Evolutionary conservation across 768 basidiomycete species (phyloP).

Genomic region (Leccinum sublutescens): DNA sequence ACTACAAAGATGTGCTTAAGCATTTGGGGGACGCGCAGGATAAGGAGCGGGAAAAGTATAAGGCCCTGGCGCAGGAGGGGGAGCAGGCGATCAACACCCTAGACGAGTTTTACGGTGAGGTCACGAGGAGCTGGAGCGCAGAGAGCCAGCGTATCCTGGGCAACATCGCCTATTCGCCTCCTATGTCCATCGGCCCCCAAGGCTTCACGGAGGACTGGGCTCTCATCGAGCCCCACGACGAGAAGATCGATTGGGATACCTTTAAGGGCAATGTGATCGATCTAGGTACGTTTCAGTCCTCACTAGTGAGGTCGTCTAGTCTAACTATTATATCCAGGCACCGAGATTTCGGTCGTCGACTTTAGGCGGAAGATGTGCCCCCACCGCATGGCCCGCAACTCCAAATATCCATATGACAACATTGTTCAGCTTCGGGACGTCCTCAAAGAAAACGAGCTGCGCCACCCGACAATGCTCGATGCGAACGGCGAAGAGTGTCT

Average conservation of each 20-base stretch:
- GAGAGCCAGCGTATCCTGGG: background rate
- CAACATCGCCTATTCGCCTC: background rate
- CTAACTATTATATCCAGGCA: background rate
- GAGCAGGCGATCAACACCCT: background rate
- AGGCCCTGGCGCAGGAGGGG: background rate
- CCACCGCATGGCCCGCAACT: background rate
- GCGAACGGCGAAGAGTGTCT: background rate
- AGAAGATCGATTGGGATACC: background rate
- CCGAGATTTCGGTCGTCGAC: background rate
- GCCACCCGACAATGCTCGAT: background rate
- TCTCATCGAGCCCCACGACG: background rate
- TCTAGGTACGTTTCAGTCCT: background rate
- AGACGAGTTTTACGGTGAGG: background rate
- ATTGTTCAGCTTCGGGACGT: background rate
- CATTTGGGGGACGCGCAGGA: too few species aligned
- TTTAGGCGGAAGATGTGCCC: background rate
- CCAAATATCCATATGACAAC: background rate
- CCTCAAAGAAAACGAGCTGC: background rate
- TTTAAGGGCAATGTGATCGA: background rate
- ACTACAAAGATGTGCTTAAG: too few species aligned
- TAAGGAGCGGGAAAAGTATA: too few species aligned
- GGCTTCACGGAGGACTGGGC: background rate
- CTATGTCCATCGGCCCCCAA: background rate
- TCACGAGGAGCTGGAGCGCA: background rate
- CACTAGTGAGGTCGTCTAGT: background rate